Base-by-base conservation (phyloP, 2,329 filamentous ascomycete species). In the Chalara sp. region DNA sequence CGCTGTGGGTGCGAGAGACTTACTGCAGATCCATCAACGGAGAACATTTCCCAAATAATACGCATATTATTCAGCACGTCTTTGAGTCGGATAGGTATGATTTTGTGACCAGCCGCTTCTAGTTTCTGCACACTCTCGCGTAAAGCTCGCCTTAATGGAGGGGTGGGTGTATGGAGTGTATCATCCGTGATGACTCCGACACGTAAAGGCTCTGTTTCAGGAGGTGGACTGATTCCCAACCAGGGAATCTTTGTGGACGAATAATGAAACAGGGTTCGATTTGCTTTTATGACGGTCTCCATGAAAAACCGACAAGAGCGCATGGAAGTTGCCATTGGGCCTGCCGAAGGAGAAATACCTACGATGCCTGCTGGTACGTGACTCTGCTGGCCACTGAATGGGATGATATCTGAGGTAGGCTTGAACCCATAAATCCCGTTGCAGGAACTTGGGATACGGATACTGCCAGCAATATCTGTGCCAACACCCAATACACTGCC, bases 401-500 rank as follows among this genome's bases (percentile, higher is more conserved):
- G 53, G 6, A 52, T 49, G 11, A 43, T 35, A 37, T 47, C 53
- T 32, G 50, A 30, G 2, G 45, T 40, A 5, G 63, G 48, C 46
- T 63, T 61, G 52, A 62, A 62, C 57, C 63, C 46, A 47, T 62
- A 62, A 35, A 63, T 52, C 6, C 67, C 67, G 32, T 47, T 47
- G 7, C 65, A 66, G 44, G 68, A 67, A 0, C 65, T 64, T 2
- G 70, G 70, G 1, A 65, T 66, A 1, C 69, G 65, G 21, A 71
- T 64, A 40, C 69, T 71, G 6, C 71, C 70, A 1, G 66, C 71
- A 31, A 73, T 70, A 42, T 74, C 71, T 33, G 69, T 66, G 4
- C 72, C 72, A 32, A 74, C 57, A 0, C 71, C 69, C 5, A 74
- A 35, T 1, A 70, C 53, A 30, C 68, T 70, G 30, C 72, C 72